Base-by-base conservation (phyloP, 176 grass and related monocot species). In the Bolboschoenus planiculmis region DNA sequence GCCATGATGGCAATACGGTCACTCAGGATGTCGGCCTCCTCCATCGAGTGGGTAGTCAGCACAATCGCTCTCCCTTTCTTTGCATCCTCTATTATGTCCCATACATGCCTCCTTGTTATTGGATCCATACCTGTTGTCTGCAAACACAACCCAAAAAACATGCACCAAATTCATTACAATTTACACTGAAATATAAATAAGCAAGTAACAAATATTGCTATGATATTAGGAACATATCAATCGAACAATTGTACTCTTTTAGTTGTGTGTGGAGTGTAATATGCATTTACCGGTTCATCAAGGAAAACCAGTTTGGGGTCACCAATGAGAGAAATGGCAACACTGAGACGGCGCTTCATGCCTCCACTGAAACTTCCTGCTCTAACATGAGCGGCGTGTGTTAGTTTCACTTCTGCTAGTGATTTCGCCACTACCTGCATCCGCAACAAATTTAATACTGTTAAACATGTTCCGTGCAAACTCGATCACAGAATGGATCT, bases 121-220 rank as follows among this genome's bases (percentile, higher is more conserved):
- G 96, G 96, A 95, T 99, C 92, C 92, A 99, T 99, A 67, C 96
- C 96, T 58, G 96, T 95, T 80, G 96, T 95, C 96, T 99, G 78
- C 13, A 59, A 16, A 73, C 11, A 43, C 23, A 65, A 65, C 1
- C 30, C 60, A 29, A 33, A 34, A 65, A 3, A 65, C 35, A 39
- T 72, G 34, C 8, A 39, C 29, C 35, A 72, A 39, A 72, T 34
- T 40, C 13, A 54, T 55, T 30, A 54, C 5, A 74, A 74, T 74
- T 73, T 46, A 46, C 21, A 46, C 4, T 44, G 10, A 44, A 46
- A 44, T 73, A 44, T 73, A 14, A 27, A 46, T 24, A 73, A 46
- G 1, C 40, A 26, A 26, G 11, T 43, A 27, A 74, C 1, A 51
- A 60, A 33, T 31, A 59, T 57, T 24, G 16, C 4, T 35, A 21